Evolutionary conservation across 225 moss, liverwort and hornwort species (phyloP), one percentile per base, ranked within the genome.

Genomic region (Asterella californica): DNA sequence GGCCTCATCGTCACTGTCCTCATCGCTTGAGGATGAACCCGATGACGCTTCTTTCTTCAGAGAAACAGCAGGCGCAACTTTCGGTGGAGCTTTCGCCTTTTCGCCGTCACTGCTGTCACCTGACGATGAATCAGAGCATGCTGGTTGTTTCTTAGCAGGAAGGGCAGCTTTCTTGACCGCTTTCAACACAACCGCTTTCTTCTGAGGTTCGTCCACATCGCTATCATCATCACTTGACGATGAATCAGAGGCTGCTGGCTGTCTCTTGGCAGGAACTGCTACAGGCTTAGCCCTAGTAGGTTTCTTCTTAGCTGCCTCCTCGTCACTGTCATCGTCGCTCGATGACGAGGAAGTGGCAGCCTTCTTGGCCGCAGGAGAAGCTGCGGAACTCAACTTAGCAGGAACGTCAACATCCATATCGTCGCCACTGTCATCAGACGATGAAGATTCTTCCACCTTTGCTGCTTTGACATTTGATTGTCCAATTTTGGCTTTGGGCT

Each of bases 1-100:
- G 7, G 29, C 70, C 33, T 72, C 71, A 45, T 79, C 62, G 15
- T 79, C 79, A 57, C 71, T 59, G 25, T 79, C 70, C 21, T 79
- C 79, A 34, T 53, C 69, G 30, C 71, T 60, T 52, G 79, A 79
- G 5, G 79, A 79, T 54, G 79, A 79, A 21, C 71, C 71, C 29
- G 75, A 77, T 24, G 63, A 47, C 2, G 60, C 36, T 77, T 18
- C 38, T 12, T 71, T 42, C 70, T 62, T 71, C 14, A 3, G 12
- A 49, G 66, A 18, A 25, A 46, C 45, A 25, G 47, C 29, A n/a
- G 54, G 69, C 7, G 25, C 38, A 24, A 36, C 70, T 55, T 70
- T 45, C 2, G 19, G 33, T 54, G 55, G 59, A 54, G 55, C 15
- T 53, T 50, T 36, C 25, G 22, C 17, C 57, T 59, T 37, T 34